These are phyloP conservation scores for Venturia asperata DNA, from an alignment of 2,329 filamentous ascomycete species.

Conservation along the genomic window DNA sequence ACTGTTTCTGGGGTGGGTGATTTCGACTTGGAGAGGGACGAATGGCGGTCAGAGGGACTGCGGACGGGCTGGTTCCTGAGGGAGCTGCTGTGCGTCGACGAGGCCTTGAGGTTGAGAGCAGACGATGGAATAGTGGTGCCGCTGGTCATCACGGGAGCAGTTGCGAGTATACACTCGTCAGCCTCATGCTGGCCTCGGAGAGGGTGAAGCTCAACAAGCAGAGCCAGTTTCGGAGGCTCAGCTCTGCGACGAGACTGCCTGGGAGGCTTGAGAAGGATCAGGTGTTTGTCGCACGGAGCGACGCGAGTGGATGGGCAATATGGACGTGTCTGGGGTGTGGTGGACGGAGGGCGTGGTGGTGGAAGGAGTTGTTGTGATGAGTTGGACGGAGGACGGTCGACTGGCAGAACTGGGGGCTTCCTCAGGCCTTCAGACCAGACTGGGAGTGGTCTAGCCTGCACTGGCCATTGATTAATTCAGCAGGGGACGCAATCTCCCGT, in stretches of 20 bases:
- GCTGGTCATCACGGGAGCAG: slow-evolving; percentile 19
- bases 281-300: not conserved
- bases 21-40: slow-evolving; percentile 17
- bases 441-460: not conserved
- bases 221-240: slow-evolving; percentile 18
- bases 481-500: not conserved
- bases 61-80: slow-evolving; percentile 18
- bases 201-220: slow-evolving; percentile 16
- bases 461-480: not conserved
- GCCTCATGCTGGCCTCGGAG: slow-evolving; percentile 19
- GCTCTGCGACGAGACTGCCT: not conserved
- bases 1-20: slow-evolving; percentile 15
- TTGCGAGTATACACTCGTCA: slow-evolving; percentile 15
- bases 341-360: not conserved
- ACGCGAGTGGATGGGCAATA: not conserved
- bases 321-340: not conserved
- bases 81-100: slow-evolving; percentile 7
- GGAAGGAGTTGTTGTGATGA: not conserved
- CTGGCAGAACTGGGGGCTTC: not conserved
- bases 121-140: slow-evolving; percentile 10
- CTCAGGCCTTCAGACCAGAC: not conserved
- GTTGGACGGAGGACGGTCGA: not conserved
- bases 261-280: not conserved
- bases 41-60: slow-evolving; percentile 18
- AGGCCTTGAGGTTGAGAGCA: not conserved